phyloP scores from a whole-genome alignment of 306 rosid genomes.

The Vigna radiata region DNA sequence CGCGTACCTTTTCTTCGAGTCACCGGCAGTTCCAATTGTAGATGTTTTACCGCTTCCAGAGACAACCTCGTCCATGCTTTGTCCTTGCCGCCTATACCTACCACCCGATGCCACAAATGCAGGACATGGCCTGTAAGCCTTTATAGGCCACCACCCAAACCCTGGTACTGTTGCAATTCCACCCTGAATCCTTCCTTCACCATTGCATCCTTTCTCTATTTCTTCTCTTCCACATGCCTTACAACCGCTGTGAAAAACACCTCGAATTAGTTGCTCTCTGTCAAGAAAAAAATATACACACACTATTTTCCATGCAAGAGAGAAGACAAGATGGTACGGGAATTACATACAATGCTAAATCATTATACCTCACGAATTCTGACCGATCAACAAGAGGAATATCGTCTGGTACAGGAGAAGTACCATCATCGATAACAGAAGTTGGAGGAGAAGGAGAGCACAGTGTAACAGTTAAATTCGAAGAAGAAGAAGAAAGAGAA shows the following conservation, averaged over 20 bases:
- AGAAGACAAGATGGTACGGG: not conserved
- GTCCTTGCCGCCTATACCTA: conserved; percentile 80
- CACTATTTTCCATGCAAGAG: not conserved
- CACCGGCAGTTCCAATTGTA: conserved; percentile 32
- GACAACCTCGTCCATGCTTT: conserved; percentile 94
- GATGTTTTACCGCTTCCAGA: conserved; percentile 63
- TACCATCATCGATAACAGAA: conserved; percentile 57
- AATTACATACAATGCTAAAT: not conserved
- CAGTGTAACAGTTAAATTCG: conserved; percentile 43
- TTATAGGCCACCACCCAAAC: conserved; percentile 99
- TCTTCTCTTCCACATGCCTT: conserved; percentile 85
- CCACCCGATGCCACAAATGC: conserved; percentile 89
- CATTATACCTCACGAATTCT: conserved; percentile 31
- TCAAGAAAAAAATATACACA: not conserved
- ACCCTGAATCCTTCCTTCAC: conserved; percentile 95
- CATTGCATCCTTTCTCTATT: conserved; percentile 89
- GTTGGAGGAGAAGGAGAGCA: conserved; percentile 63
- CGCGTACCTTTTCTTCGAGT: conserved; percentile 52
- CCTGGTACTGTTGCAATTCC: conserved; percentile 95
- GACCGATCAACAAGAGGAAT: conserved; percentile 44
- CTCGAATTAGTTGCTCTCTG: not conserved
- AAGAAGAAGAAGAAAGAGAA: conserved; percentile 17
- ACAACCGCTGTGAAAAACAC: conserved; percentile 65
- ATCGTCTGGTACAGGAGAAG: conserved; percentile 58
- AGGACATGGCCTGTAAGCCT: conserved; percentile 97